Percentiles rank a stretch among this genome's conserved stretches.
phyloP scores from a whole-genome alignment of 2,329 filamentous ascomycete species.

The Bipolaris victoriae region DNA sequence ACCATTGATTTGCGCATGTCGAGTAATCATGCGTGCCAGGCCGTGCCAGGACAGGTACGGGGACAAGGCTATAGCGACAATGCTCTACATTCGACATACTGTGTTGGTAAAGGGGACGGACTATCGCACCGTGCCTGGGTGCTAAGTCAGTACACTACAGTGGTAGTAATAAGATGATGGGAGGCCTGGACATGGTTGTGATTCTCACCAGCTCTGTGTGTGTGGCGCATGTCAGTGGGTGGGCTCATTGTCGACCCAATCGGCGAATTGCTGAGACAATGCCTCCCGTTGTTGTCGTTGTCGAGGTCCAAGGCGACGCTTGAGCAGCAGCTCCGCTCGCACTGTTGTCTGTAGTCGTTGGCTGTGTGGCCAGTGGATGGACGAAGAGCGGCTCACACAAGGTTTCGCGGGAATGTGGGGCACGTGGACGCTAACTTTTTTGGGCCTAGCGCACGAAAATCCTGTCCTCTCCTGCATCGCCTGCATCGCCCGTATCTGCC shows the following conservation, averaged over 20 bases:
- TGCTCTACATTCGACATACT: not conserved
- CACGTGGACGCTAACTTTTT: slow-evolving; percentile 1
- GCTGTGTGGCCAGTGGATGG: not conserved
- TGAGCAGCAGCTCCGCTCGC: not conserved
- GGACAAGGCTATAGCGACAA: not conserved
- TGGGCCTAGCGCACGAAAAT: slow-evolving; percentile 2
- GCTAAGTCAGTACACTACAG: no score
- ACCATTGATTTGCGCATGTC: slow-evolving; percentile 9
- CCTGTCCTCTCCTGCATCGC: slow-evolving; percentile 2
- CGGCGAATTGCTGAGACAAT: not conserved
- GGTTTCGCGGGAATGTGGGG: not conserved
- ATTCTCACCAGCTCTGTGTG: no score
- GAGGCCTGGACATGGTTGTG: no score
- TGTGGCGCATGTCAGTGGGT: no score
- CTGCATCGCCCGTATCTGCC: slow-evolving; percentile 2
- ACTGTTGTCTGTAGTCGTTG: not conserved
- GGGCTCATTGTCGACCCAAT: no score
- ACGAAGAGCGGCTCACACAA: not conserved
- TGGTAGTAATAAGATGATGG: no score
- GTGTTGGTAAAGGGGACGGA: slow-evolving; percentile 10
- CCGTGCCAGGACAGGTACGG: not conserved
- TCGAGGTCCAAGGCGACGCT: not conserved
- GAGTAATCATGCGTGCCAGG: slow-evolving; percentile 17
- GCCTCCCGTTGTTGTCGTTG: not conserved
- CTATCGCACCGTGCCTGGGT: no score